A percentile compares a stretch with the other conserved stretches of the same genome.
Conservation (phyloP, 257 asterid genomes). For the Marsdenia floribunda region DNA sequence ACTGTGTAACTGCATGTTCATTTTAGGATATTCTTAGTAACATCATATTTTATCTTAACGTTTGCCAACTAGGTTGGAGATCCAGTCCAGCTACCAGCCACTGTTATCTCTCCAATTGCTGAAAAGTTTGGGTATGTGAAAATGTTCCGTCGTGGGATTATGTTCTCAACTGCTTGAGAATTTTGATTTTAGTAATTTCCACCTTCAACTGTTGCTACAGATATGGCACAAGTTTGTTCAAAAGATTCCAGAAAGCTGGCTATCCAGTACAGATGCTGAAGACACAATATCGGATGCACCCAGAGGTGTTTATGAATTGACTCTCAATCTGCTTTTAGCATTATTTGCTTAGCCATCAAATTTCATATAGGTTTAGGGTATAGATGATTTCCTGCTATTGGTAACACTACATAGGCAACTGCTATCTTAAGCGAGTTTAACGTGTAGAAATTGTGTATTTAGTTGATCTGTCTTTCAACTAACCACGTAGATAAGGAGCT, state of each 20-base stretch:
- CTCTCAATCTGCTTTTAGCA: not conserved
- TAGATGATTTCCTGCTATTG: not conserved
- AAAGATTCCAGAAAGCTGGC: slow-evolving; percentile 89
- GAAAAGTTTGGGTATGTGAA: slow-evolving; percentile 59
- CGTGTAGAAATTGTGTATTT: not conserved
- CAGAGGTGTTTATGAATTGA: slow-evolving; percentile 53
- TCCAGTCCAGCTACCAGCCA: slow-evolving; percentile 98
- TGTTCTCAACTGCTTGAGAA: not conserved
- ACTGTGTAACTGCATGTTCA: not conserved
- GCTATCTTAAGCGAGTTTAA: not conserved
- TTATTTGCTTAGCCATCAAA: not conserved
- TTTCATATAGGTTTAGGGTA: not conserved
- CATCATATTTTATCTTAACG: slow-evolving; percentile 2
- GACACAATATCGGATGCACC: slow-evolving; percentile 99
- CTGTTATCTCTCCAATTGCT: slow-evolving; percentile 80
- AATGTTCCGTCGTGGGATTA: not conserved
- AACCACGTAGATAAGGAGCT: slow-evolving; percentile 72
- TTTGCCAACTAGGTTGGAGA: slow-evolving; percentile 73
- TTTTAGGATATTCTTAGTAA: not conserved
- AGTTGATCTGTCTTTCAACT: slow-evolving; percentile 18
- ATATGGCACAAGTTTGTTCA: slow-evolving; percentile 81
- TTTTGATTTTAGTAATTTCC: slow-evolving; percentile 14
- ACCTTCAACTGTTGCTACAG: slow-evolving; percentile 25
- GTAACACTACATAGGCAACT: not conserved
- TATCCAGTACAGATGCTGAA: slow-evolving; percentile 97